These are phyloP conservation scores for Gracilariopsis chorda DNA, from an alignment of 23 red algal genomes.

Conservation along the genomic window DNA sequence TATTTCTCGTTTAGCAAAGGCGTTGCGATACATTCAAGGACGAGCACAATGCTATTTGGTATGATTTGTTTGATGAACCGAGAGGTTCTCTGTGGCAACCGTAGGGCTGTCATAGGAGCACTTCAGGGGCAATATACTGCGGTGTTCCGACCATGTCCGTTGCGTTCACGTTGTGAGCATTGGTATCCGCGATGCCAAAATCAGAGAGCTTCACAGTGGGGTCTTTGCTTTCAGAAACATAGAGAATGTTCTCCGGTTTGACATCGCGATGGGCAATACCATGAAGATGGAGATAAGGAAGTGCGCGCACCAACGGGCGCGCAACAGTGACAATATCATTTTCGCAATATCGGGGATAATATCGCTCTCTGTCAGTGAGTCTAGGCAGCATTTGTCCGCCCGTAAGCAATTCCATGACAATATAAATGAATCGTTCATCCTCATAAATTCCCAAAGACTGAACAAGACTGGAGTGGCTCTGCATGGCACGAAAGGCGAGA, in stretches of 20 bases:
- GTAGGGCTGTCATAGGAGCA: constrained; percentile 75
- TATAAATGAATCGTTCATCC: constrained; percentile 79
- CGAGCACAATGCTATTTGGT: constrained; percentile 76
- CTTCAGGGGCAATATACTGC: constrained; percentile 89
- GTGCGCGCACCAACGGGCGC: constrained; percentile 42
- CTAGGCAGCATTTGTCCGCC: constrained; percentile 70
- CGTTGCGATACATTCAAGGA: too few species aligned
- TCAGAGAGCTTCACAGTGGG: constrained; percentile 76
- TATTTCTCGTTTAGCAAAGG: too few species aligned
- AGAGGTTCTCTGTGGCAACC: constrained; percentile 72
- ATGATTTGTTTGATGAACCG: too few species aligned
- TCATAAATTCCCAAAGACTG: constrained; percentile 57
- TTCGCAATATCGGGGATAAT: constrained; percentile 80
- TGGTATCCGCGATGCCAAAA: constrained; percentile 75
- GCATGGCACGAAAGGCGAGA: constrained; percentile 12
- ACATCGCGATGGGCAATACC: constrained; percentile 89
- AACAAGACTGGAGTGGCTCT: constrained; percentile 44
- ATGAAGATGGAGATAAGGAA: constrained; percentile 57
- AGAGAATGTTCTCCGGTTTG: constrained; percentile 93
- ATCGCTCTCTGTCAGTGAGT: constrained; percentile 43
- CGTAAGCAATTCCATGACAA: constrained; percentile 68
- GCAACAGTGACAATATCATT: constrained; percentile 66
- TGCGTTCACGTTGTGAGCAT: neutral
- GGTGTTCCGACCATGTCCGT: constrained; percentile 77
- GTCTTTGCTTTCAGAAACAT: constrained; percentile 45